phyloP scores from a whole-genome alignment of 2,329 filamentous ascomycete genomes.

The Conoideocrella luteorostrata region DNA sequence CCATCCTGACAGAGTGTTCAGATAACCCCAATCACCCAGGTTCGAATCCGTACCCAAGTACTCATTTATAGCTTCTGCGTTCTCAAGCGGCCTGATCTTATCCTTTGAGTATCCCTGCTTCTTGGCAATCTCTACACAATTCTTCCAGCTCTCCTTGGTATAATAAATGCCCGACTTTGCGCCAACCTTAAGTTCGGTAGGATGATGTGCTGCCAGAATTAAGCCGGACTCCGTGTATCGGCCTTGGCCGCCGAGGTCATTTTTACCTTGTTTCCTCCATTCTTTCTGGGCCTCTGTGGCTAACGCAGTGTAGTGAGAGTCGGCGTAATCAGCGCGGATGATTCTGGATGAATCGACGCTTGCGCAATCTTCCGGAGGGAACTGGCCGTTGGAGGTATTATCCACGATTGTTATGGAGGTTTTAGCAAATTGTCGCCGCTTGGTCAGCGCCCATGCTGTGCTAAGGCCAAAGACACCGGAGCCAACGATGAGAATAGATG shows the following conservation, averaged over 20 bases:
- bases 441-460: conserved; percentile 62
- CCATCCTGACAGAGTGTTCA: conserved; percentile 73
- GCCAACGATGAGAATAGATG: conserved; percentile 60
- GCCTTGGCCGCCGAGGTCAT: conserved; percentile 53
- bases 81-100: conserved; percentile 39
- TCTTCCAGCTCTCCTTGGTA: conserved; percentile 52
- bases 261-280: conserved; percentile 56
- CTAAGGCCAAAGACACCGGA: conserved; percentile 58
- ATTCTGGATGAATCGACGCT: conserved; percentile 60
- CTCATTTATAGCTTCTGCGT: conserved; percentile 35
- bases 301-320: conserved; percentile 68
- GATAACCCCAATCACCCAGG: conserved; percentile 62
- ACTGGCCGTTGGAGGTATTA: conserved; percentile 43
- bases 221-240: conserved; percentile 68
- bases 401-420: conserved; percentile 55
- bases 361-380: conserved; percentile 53
- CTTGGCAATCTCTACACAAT: conserved; percentile 46
- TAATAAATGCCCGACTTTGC: conserved; percentile 49
- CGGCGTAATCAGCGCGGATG: conserved; percentile 71
- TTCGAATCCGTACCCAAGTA: conserved; percentile 41
- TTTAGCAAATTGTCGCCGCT: conserved; percentile 47
- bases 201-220: conserved; percentile 52
- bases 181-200: conserved; percentile 19
- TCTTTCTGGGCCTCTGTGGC: conserved; percentile 62
- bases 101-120: conserved; percentile 30